Evolutionary conservation across 495 filamentous ascomycete genomes (phyloP), one percentile per base, ranked within the genome.

Genomic region (Elaphomyces granulatus): DNA sequence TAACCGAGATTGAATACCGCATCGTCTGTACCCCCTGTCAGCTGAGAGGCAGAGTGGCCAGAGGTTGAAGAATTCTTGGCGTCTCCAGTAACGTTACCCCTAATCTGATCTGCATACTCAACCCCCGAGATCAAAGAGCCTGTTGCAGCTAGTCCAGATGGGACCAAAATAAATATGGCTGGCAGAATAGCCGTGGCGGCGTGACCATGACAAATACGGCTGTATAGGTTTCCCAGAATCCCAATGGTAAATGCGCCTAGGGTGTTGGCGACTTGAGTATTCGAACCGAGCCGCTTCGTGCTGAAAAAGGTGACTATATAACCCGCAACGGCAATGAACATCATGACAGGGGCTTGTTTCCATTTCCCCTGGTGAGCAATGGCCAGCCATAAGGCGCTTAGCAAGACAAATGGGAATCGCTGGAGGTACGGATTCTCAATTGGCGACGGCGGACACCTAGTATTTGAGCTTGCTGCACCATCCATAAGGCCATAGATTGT

Each of bases 101-200:
- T 73, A 28, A 94, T 74, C 43, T 80, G 68, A 49, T 93, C 74
- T 2, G 83, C 83, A 35, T 72, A 78, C 39, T 72, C 68, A 19
- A 95, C 54, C 4, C 87, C 87, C 18, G 71, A 74, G n/a, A 95
- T 64, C 40, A 94, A 66, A 8, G 77, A 82, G 2, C 87, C 87
- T 17, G 69, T 71, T 2, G 82, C 81, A 2, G 87, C 83, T 15
- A 95, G 63, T 4, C 86, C 87, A 3, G 77, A 83, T 2, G 87
- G 87, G 2, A 95, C 87, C 37, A 87, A 79, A 2, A 93, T 85
- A 52, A 93, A 92, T 47, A 95, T 93, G n/a, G 80, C 87, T 0
- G 87, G 87, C 2, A 95, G 64, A 55, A 94, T 80, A 14, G 81
- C 80, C 0, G 82, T 81, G 2, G 84, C 86, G 0, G 87, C 85